Evolutionary conservation across 2,329 filamentous ascomycete genomes (phyloP), one percentile per base, ranked within the genome.

Genomic region (Acrocalymma vagum): DNA sequence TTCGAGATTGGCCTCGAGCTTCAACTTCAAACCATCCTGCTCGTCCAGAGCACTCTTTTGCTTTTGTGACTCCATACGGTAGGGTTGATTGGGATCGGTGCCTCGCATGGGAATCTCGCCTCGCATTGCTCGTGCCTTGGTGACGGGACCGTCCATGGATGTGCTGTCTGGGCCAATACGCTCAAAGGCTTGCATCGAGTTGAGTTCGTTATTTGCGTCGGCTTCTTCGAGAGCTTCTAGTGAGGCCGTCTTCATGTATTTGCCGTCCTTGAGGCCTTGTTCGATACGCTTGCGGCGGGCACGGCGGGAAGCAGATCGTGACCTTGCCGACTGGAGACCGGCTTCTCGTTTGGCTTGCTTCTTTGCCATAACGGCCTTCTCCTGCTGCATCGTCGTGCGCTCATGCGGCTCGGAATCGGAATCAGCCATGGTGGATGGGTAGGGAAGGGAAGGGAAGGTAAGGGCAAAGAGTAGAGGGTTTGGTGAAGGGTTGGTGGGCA

Each of bases 1-100:
- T 54, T 94, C 89, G 42, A 94, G 76, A 69, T 92, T 91, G 39
- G 90, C 74, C 63, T 92, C 89, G 15, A 94, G 73, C 24, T 85
- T 81, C 63, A 92, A 70, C 66, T 85, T 85, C 63, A 90, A 69
- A 25, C 87, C 86, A 59, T 90, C 85, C 45, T 81, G 72, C 33
- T 82, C 77, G 32, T 78, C 75, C 37, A 78, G 52, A 6, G 58
- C 55, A 37, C 69, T 74, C 61, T 34, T 71, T 76, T 60, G 78
- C 75, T 57, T 70, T 63, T 55, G 53, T 56, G 70, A 60, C 15
- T 63, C 55, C 62, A 66, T 62, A 21, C 57, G 67, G 47, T 76
- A 73, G 6, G 75, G 72, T 54, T 80, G 74, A 36, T 78, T 72
- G 7, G 77, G 77, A 50, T 80, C 74, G 23, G 73, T 73, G 10